Percentiles rank a stretch among this genome's conserved stretches.
phyloP scores from a whole-genome alignment of 1,284 basidiomycete genomes.

The Cutaneotrichosporon cyanovorans region DNA sequence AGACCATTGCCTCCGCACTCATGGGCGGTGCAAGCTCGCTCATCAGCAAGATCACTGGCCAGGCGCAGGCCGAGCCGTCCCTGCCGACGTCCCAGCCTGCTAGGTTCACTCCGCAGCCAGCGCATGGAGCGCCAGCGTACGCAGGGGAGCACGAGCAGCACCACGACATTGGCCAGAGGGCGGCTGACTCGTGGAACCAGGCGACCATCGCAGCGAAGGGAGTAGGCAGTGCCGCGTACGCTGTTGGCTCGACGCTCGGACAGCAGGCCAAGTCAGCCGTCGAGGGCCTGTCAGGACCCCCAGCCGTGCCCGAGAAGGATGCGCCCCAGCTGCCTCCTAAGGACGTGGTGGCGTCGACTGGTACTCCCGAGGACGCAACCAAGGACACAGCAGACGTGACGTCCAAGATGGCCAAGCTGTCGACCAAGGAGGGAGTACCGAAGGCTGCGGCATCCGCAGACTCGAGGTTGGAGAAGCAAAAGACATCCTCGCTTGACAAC shows the following conservation, averaged over 20 bases:
- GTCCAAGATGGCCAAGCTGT: no score
- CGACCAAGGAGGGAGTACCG: no score
- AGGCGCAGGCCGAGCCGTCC: neutral
- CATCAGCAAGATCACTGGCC: slow-evolving; percentile 3
- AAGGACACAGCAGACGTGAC: no score
- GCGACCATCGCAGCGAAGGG: slow-evolving; percentile 37
- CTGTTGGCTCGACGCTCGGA: slow-evolving; percentile 32
- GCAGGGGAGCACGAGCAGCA: slow-evolving; percentile 11
- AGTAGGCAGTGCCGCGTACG: slow-evolving; percentile 29
- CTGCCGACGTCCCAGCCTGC: slow-evolving; percentile 19
- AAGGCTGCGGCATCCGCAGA: no score
- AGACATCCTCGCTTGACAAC: no score
- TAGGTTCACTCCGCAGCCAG: neutral
- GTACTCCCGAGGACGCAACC: no score
- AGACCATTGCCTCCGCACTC: slow-evolving; percentile 26
- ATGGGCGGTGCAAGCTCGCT: slow-evolving; percentile 5
- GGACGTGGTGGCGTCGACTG: no score
- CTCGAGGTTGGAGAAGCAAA: no score
- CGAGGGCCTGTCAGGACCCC: slow-evolving; percentile 14
- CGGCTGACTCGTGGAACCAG: slow-evolving; percentile 40
- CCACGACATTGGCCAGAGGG: slow-evolving; percentile 17
- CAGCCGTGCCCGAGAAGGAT: slow-evolving; percentile 3
- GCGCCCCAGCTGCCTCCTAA: neutral
- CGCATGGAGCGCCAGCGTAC: slow-evolving; percentile 6
- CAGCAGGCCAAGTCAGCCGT: slow-evolving; percentile 33